Percentiles rank a stretch among this genome's conserved stretches.
Conservation (phyloP, 108 stramenopile genomes). For the Skeletonema marinoi region DNA sequence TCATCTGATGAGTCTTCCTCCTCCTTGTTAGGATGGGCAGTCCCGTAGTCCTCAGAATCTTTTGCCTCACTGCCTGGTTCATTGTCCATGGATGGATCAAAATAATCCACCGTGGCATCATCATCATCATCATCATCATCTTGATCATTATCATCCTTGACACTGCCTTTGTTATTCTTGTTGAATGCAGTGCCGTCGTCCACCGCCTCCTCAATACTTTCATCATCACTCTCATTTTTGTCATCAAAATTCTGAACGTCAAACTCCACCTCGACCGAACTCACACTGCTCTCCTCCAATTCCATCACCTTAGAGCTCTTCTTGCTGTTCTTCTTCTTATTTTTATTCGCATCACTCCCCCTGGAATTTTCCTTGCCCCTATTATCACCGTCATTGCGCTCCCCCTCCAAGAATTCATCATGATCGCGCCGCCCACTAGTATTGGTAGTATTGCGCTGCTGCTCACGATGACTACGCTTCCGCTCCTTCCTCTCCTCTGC, state of each 20-base stretch:
- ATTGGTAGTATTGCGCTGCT: not conserved
- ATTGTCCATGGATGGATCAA: not conserved
- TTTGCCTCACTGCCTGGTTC: not conserved
- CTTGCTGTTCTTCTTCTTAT: not conserved
- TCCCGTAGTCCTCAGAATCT: not conserved
- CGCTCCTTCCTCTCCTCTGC: not conserved
- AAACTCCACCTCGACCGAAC: not conserved
- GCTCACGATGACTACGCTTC: not conserved
- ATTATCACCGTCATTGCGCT: not conserved
- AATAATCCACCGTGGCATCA: not conserved
- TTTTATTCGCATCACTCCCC: too few species aligned
- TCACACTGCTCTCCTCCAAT: not conserved
- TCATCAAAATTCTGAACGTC: not conserved
- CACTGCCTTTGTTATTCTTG: too few species aligned
- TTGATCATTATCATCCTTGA: not conserved
- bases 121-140: not conserved
- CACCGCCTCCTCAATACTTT: not conserved
- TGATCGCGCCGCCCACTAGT: too few species aligned
- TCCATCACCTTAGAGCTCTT: not conserved
- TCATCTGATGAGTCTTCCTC: not conserved
- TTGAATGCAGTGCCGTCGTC: not conserved
- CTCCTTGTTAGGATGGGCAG: not conserved
- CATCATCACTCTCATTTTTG: not conserved
- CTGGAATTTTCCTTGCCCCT: not conserved
- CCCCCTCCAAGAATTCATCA: too few species aligned